phyloP scores from a whole-genome alignment of 345 rosid genomes.

The Lepidium sativum region DNA sequence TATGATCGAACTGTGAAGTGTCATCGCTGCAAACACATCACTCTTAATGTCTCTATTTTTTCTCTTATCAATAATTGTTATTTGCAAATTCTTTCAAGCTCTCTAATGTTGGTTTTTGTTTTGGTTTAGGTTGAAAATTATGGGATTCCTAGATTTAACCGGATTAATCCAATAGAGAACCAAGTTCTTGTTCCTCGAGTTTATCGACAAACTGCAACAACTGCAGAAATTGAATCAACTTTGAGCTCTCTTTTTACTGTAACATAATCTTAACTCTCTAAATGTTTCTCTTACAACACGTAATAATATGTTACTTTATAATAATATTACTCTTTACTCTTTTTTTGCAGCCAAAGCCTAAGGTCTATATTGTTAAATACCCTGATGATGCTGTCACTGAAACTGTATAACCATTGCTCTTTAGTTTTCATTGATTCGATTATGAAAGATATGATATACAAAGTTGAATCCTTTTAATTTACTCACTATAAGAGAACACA shows the following conservation, averaged over 20 bases:
- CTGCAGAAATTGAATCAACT: constrained; percentile 10
- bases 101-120: not conserved
- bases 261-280: not conserved
- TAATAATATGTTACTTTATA: not conserved
- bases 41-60: not conserved
- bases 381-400: constrained; percentile 2
- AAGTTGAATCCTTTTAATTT: not conserved
- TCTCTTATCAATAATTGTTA: not conserved
- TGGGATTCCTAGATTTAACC: not conserved
- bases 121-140: not conserved
- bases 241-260: constrained; percentile 7
- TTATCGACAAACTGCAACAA: not conserved
- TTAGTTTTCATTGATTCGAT: not conserved
- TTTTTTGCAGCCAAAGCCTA: not conserved
- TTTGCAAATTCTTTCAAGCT: not conserved
- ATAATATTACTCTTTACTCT: not conserved
- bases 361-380: not conserved
- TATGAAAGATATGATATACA: not conserved
- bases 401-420: constrained; percentile 1
- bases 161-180: too few species aligned
- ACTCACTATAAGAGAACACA: too few species aligned
- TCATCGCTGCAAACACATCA: constrained; percentile 15
- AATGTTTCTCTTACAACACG: not conserved
- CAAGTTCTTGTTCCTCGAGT: too few species aligned
- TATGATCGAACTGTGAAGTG: constrained; percentile 14